These are phyloP conservation scores for Penicillium salamii DNA, from an alignment of 495 filamentous ascomycete species.

Conservation along the genomic window DNA sequence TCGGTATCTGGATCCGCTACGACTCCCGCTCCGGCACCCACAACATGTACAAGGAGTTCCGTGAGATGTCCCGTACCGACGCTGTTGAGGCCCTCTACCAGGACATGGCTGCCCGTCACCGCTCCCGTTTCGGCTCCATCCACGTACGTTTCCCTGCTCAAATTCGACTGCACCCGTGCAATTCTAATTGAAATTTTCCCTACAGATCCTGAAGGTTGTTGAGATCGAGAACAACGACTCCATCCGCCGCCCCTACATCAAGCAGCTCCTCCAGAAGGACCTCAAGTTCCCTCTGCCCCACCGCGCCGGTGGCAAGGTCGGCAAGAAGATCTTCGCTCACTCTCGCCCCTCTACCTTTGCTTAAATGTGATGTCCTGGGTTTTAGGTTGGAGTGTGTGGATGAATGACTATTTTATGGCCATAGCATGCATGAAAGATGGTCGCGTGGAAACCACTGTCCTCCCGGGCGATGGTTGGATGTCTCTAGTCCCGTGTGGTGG, in stretches of 20 bases:
- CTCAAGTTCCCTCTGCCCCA: slow-evolving; percentile 99
- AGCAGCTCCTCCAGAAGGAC: slow-evolving; percentile 90
- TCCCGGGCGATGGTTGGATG: slow-evolving; percentile 41
- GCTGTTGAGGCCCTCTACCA: slow-evolving; percentile 97
- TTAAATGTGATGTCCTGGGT: slow-evolving; percentile 46
- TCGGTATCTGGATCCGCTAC: slow-evolving; percentile 99
- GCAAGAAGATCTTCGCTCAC: slow-evolving; percentile 86
- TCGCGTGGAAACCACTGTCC: slow-evolving; percentile 40
- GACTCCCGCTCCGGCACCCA: slow-evolving; percentile 99
- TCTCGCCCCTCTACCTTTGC: slow-evolving; percentile 89
- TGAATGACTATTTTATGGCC: slow-evolving; percentile 50
- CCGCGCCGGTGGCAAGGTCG: slow-evolving; percentile 71
- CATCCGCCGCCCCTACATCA: slow-evolving; percentile 97
- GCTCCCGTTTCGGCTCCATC: slow-evolving; percentile 94
- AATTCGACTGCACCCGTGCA: slow-evolving; percentile 20
- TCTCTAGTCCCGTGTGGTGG: slow-evolving; percentile 48
- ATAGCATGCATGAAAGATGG: slow-evolving; percentile 48
- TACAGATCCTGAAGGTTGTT: slow-evolving; percentile 94
- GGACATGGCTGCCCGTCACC: slow-evolving; percentile 98
- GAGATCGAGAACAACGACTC: slow-evolving; percentile 90
- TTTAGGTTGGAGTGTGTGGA: slow-evolving; percentile 43
- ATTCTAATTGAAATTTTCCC: slow-evolving; percentile 10
- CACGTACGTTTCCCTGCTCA: slow-evolving; percentile 64
- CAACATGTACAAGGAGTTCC: slow-evolving; percentile 99
- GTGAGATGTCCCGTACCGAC: slow-evolving; percentile 91